Base-by-base conservation (phyloP, 352 stramenopile species). In the Globisporangium takayamanum region DNA sequence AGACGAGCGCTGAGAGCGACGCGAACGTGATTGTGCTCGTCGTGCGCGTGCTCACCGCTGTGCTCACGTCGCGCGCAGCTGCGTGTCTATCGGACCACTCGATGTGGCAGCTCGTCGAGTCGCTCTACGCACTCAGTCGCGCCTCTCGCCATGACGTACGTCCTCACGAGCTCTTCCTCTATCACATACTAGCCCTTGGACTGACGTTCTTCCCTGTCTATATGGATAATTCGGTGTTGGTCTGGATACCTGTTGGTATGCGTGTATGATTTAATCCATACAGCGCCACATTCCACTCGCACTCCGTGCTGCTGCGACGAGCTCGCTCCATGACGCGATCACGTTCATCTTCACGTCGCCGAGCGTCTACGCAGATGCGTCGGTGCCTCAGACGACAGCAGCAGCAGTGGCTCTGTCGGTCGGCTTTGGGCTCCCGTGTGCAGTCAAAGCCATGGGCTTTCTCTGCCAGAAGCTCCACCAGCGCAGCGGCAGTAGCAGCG, bases 51-150 rank as follows among this genome's bases (percentile, higher is more conserved):
- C 88, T 97, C 14, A 81, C 97, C 20, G 83, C 97, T 22, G 85
- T 98, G n/a, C 73, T 99, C 20, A 78, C 92, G 46, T 98, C 87
- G 44, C 78, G 76, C 25, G 88, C 68, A 2, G 89, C 80, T 18
- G 36, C 59, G 22, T 76, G 88, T 30, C 80, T 99, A 6, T 94
- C 89, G 39, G 88, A 97, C 51, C 81, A 93, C 52, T 88, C 95
- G 18, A 94, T 98, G 68, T 98, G 96, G 79, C 88, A 97, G 48
- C 80, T 99, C 44, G 81, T 99, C 26, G 88, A 98, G 66, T 96
- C 92, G 25, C 97, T 98, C 37, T 97, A 98, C 64, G 84, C 91
- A 42, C 95, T 99, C 53, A 95, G 85, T 55, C 85, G 82, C n/a
- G 66, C 75, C 42, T 71, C 69, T 51, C 74, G 72, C 45, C 66